Evolutionary conservation across 176 grass and related monocot species (phyloP).

Genomic region (Bolboschoenus planiculmis): DNA sequence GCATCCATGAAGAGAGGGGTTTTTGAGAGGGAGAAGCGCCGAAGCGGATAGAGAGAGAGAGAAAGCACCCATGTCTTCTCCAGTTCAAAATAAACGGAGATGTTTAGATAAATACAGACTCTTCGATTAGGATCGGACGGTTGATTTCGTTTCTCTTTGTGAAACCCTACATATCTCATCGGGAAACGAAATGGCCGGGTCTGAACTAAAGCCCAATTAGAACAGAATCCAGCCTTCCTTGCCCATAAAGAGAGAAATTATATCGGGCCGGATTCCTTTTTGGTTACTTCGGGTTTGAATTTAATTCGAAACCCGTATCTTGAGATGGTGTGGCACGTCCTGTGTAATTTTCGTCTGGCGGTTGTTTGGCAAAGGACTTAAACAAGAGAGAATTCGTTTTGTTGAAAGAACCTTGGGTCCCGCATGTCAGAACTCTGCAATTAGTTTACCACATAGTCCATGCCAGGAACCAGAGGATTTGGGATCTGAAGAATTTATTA

Average conservation of each 20-base stretch:
- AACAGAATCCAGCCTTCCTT: background rate
- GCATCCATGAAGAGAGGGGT: too few relatives aligned
- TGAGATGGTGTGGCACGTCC: background rate
- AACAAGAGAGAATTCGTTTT: too few relatives aligned
- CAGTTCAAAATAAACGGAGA: background rate
- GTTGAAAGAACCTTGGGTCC: too few relatives aligned
- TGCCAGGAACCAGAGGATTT: background rate
- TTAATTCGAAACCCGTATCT: background rate
- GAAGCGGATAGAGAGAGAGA: background rate
- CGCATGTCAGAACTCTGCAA: background rate
- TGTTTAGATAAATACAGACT: background rate
- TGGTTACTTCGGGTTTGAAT: background rate
- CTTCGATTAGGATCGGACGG: slow-evolving; percentile 4
- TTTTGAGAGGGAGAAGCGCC: slow-evolving; percentile 19
- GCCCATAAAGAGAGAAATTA: background rate
- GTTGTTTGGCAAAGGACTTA: background rate
- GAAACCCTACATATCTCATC: background rate
- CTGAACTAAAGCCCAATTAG: background rate
- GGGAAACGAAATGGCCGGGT: background rate
- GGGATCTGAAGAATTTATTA: background rate
- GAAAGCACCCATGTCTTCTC: background rate
- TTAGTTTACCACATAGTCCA: background rate
- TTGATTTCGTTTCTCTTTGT: background rate
- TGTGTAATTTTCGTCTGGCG: background rate
- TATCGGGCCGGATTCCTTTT: background rate